Evolutionary conservation across 495 filamentous ascomycete species (phyloP), one percentile per base, ranked within the genome.

Genomic region (Cercophora newfieldiana): DNA sequence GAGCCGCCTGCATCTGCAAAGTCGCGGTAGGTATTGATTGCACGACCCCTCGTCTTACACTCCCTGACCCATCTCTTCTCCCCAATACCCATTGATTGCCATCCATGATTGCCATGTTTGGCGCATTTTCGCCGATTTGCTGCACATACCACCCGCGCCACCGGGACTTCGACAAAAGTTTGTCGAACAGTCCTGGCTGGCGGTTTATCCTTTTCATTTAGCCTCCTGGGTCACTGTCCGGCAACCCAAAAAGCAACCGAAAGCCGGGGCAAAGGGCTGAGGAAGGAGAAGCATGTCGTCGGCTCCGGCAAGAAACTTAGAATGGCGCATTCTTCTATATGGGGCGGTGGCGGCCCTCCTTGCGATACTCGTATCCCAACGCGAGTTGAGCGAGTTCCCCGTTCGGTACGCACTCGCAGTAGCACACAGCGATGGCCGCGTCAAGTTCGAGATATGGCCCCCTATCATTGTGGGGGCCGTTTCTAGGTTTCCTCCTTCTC

Each of bases 361-460:
- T 30, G 69, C 69, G 6, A 25, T 73, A 29, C 56, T 70, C 37
- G n/a, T 75, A 47, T 72, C 67, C 66, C 67, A n/a, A 25, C 21
- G 7, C 21, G 54, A 69, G 62, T 64, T 61, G 24, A 30, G 62
- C 44, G 22, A 60, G 51, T 60, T 61, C 14, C 7, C 66, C 59
- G 28, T 12, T 47, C 62, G 62, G 71, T 71, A 70, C 51, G 66
- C 66, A 24, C 19, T 49, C 16, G 18, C 12, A 44, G 37, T 14
- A 8, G 18, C 37, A 8, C 37, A 14, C 37, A 14, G 21, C 26
- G 26, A 55, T 55, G 51, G 25, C 7, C 26, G 19, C 18, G 21
- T 24, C 51, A 24, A 12, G 19, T 22, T 55, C 21, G 25, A 24
- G 26, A 10, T 53, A 8, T 22, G 2, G 50, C 50, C 50, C 50